phyloP scores from a whole-genome alignment of 768 basidiomycete species.

The Lactarius hengduanensis region DNA sequence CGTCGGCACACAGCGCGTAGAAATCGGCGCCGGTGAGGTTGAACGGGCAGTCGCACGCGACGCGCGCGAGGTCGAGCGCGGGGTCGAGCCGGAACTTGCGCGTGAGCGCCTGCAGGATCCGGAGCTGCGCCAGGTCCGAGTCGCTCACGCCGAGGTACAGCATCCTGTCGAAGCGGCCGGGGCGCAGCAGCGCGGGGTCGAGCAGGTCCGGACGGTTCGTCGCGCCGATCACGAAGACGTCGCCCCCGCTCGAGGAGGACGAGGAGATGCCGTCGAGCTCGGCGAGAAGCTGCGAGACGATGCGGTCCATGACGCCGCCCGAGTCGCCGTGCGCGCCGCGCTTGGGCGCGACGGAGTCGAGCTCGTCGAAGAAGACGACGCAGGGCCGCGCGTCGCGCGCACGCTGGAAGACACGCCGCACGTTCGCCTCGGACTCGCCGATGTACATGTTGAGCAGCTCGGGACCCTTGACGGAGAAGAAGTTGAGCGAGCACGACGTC shows the following conservation, averaged over 20 bases:
- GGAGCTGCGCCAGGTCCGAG: constrained; percentile 78
- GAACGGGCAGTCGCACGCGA: constrained; percentile 81
- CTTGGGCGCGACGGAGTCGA: constrained; percentile 93
- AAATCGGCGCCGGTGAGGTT: constrained; percentile 98
- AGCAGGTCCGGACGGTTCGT: constrained; percentile 93
- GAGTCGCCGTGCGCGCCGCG: constrained; percentile 95
- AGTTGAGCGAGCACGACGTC: constrained; percentile 91
- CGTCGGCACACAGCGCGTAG: constrained; percentile 96
- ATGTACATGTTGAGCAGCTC: constrained; percentile 98
- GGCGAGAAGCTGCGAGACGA: constrained; percentile 91
- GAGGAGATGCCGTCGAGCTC: constrained; percentile 90
- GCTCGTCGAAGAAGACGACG: constrained; percentile 95
- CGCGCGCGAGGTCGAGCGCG: constrained; percentile 52
- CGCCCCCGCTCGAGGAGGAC: constrained; percentile 41
- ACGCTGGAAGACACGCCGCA: constrained; percentile 85
- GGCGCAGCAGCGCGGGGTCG: constrained; percentile 85
- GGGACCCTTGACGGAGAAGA: constrained; percentile 96
- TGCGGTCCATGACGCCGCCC: constrained; percentile 97
- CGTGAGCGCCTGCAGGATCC: constrained; percentile 87
- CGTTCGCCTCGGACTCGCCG: constrained; percentile 97
- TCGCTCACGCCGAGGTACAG: constrained; percentile 92
- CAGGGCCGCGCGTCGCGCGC: constrained; percentile 92
- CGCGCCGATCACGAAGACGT: constrained; percentile 94
- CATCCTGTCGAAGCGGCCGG: constrained; percentile 95
- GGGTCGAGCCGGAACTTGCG: constrained; percentile 85